A percentile compares a stretch with the other conserved stretches of the same genome.
Conservation (phyloP, 306 rosid genomes). For the Dalbergia oliveri region DNA sequence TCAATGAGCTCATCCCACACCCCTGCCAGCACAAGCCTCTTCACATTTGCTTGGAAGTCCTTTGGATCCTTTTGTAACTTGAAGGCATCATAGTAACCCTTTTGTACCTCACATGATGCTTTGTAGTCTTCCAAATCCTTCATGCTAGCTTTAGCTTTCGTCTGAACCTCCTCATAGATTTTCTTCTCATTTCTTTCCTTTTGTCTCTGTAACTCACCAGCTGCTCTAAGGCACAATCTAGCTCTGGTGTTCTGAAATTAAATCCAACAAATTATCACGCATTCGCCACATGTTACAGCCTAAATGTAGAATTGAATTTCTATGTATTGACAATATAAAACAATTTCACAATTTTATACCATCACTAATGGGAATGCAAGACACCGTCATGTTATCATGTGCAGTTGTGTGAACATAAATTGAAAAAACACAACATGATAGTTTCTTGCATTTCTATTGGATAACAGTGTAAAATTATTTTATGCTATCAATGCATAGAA, state of each 20-base stretch:
- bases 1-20: conserved; percentile 80
- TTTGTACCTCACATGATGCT: conserved; percentile 42
- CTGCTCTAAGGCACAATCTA: conserved; percentile 74
- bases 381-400: too few relatives aligned
- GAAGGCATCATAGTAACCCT: conserved; percentile 76
- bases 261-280: conserved; percentile 10
- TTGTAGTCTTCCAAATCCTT: conserved; percentile 48
- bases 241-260: conserved; percentile 68
- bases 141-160: conserved; percentile 27
- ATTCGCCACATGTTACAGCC: not conserved
- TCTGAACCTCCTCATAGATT: conserved; percentile 35
- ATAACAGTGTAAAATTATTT: too few relatives aligned
- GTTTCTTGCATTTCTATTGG: too few relatives aligned
- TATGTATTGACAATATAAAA: too few relatives aligned
- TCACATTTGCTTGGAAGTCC: conserved; percentile 81
- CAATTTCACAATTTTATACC: too few relatives aligned
- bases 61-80: conserved; percentile 57
- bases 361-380: too few relatives aligned
- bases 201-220: conserved; percentile 62
- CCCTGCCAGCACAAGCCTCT: conserved; percentile 72
- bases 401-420: too few relatives aligned
- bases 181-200: conserved; percentile 50
- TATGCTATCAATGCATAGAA: too few relatives aligned
- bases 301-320: not conserved
- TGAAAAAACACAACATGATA: too few relatives aligned